phyloP scores from a whole-genome alignment of 2,329 filamentous ascomycete genomes.

The Nigrospora oryzae region DNA sequence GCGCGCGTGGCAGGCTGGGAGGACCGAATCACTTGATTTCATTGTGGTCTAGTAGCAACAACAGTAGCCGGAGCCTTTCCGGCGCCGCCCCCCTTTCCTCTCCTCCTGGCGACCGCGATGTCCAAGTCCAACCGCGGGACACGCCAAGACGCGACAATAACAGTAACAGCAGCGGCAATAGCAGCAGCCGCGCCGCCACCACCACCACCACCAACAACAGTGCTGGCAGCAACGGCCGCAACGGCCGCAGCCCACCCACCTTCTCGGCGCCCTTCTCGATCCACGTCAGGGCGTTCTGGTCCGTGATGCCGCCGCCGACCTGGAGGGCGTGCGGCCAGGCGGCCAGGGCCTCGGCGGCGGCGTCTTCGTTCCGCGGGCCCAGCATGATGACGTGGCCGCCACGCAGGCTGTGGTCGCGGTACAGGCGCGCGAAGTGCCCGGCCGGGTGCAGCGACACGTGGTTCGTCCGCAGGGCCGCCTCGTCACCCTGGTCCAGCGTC shows the following conservation, averaged over 20 bases:
- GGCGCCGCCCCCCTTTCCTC: too few relatives aligned
- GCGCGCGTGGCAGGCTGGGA: too few relatives aligned
- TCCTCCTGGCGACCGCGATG: too few relatives aligned
- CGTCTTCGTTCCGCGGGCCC: slow-evolving; percentile 75
- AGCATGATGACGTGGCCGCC: slow-evolving; percentile 97
- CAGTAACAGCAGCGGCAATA: too few relatives aligned
- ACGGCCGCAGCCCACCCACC: slow-evolving; percentile 38
- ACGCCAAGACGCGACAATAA: too few relatives aligned
- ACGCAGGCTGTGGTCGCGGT: slow-evolving; percentile 62
- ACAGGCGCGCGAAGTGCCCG: slow-evolving; percentile 72
- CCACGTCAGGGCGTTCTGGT: slow-evolving; percentile 78
- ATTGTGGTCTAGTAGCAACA: too few relatives aligned
- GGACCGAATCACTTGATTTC: too few relatives aligned
- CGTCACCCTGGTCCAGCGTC: slow-evolving; percentile 63
- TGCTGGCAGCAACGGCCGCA: too few relatives aligned
- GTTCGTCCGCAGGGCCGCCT: slow-evolving; percentile 72
- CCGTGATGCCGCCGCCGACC: slow-evolving; percentile 87
- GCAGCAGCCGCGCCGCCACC: too few relatives aligned
- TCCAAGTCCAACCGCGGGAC: too few relatives aligned
- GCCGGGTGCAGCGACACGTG: slow-evolving; percentile 81
- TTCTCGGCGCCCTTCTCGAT: slow-evolving; percentile 82
- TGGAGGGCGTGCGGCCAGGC: slow-evolving; percentile 79
- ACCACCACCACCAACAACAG: too few relatives aligned
- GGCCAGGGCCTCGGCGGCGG: slow-evolving; percentile 66
- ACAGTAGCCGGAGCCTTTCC: too few relatives aligned